These are phyloP conservation scores for Arthrinium phaeospermum DNA, from an alignment of 2,329 filamentous ascomycete species.

Conservation along the genomic window DNA sequence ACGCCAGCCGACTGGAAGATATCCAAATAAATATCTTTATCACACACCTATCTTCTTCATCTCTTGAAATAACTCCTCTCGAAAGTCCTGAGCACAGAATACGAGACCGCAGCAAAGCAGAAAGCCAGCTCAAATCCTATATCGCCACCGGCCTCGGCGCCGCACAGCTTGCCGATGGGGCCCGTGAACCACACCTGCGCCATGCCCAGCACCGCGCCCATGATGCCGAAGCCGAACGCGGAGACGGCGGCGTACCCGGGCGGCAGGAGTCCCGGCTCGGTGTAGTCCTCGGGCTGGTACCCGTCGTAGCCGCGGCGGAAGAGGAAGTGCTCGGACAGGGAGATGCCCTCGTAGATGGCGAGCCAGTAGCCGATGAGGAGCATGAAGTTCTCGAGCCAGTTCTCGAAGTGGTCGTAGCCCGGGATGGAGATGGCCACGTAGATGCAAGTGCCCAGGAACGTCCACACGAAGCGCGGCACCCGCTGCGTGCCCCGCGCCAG, in stretches of 20 bases:
- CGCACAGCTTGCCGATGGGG: conserved; percentile 66
- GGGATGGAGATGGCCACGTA: conserved; percentile 75
- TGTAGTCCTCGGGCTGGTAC: conserved; percentile 65
- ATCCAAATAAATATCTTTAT: background rate
- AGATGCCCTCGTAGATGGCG: conserved; percentile 73
- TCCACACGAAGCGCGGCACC: conserved; percentile 73
- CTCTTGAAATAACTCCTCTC: conserved; percentile 39
- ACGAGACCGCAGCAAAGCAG: conserved; percentile 59
- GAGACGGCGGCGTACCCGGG: conserved; percentile 66
- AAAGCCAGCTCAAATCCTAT: conserved; percentile 69
- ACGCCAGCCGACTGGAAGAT: background rate
- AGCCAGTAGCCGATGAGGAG: conserved; percentile 74
- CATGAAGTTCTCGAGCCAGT: conserved; percentile 74
- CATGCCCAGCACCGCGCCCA: conserved; percentile 73
- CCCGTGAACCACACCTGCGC: conserved; percentile 72
- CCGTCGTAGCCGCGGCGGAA: conserved; percentile 67
- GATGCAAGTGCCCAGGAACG: conserved; percentile 62
- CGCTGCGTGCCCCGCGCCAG: conserved; percentile 62
- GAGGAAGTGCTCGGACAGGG: conserved; percentile 70
- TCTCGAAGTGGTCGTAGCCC: conserved; percentile 69
- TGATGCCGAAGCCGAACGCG: conserved; percentile 68
- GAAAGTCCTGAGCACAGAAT: conserved; percentile 53
- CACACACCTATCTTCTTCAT: background rate
- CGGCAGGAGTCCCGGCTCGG: conserved; percentile 62
- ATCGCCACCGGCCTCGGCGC: conserved; percentile 53